Base-by-base conservation (phyloP, 2,329 filamentous ascomycete genomes). In the Beauveria brongniartii region DNA sequence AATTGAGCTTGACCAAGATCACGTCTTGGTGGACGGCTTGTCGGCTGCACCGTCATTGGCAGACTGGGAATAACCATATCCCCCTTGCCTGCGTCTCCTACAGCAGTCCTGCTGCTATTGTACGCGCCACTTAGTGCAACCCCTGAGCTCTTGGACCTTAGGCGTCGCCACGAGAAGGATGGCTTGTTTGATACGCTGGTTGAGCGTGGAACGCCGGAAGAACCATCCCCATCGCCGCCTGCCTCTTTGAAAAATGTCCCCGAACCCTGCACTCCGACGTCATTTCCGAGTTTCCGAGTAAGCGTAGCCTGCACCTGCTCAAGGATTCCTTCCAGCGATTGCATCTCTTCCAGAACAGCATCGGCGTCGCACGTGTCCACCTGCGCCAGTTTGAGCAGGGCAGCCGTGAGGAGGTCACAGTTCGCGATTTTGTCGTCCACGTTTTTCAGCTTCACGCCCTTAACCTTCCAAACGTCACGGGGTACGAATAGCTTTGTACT, bases 381-480 rank as follows among this genome's bases (percentile, higher is more conserved):
- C 64, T 86, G 83, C 7, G 87, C 85, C 41, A 99, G 82, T 71
- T 92, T 94, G 61, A 91, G 81, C 34, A 99, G 78, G 10, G 93
- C 92, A 1, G 92, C 91, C 1, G 93, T 97, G 55, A 99, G 81
- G 56, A 91, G 81, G 72, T 99, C 94, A 71, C 92, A 97, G 64
- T 92, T 91, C 14, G 90, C 84, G 59, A 97, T 87, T 77, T 99
- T 99, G 68, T 99, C 94, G 65, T 99, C 94, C 0, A 97, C 70
- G 40, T 87, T 88, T 75, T 92, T 94, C 26, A 99, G 80, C 75
- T 96, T 97, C 58, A 97, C 92, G 30, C 91, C 92, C 70, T 93
- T 93, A 8, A 97, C 92, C 61, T 87, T 84, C 94, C 94, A 99
- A 3, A 94, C 91, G 70, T 97, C 92, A 56, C 90, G 84, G 6